Evolutionary conservation across 2,329 filamentous ascomycete genomes (phyloP).

Genomic region (Clonostachys byssicola): DNA sequence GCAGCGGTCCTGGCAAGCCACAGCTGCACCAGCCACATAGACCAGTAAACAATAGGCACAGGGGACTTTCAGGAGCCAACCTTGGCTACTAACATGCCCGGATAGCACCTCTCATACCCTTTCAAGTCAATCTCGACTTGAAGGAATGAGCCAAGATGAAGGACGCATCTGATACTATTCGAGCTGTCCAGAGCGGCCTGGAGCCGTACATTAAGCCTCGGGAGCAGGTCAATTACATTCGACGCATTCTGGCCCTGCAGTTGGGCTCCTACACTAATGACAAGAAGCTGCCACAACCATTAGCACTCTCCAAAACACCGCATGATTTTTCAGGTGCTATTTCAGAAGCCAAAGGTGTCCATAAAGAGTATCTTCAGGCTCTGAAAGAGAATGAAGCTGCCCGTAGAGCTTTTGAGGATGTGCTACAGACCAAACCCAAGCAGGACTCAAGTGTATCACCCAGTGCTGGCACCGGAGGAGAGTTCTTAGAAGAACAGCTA

Average conservation of each 20-base stretch:
- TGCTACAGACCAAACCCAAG: constrained; percentile 6
- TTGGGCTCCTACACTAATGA: constrained; percentile 41
- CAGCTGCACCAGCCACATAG: constrained; percentile 1
- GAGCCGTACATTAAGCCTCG: constrained; percentile 50
- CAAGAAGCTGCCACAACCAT: constrained; percentile 33
- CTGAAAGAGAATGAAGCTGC: constrained; percentile 37
- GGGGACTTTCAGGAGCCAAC: too few species aligned
- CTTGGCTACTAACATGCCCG: too few species aligned
- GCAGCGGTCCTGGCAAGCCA: too few species aligned
- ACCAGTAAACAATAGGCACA: too few species aligned
- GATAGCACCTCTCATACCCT: too few species aligned
- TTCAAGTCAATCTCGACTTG: too few species aligned
- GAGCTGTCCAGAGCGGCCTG: constrained; percentile 36
- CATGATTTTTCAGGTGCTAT: constrained; percentile 23
- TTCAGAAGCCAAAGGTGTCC: constrained; percentile 37
- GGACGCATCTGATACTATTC: constrained; percentile 20
- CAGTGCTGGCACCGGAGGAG: background rate
- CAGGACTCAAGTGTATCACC: background rate
- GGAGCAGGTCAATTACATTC: constrained; percentile 52
- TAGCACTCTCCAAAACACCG: constrained; percentile 41
- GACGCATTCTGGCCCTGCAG: constrained; percentile 49
- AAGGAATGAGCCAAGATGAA: constrained; percentile 12
- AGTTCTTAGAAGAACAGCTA: constrained; percentile 43
- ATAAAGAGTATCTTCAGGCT: constrained; percentile 51
- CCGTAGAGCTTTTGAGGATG: constrained; percentile 2